Conservation (phyloP, 2,329 filamentous ascomycete genomes). For the Didymella glomerata region DNA sequence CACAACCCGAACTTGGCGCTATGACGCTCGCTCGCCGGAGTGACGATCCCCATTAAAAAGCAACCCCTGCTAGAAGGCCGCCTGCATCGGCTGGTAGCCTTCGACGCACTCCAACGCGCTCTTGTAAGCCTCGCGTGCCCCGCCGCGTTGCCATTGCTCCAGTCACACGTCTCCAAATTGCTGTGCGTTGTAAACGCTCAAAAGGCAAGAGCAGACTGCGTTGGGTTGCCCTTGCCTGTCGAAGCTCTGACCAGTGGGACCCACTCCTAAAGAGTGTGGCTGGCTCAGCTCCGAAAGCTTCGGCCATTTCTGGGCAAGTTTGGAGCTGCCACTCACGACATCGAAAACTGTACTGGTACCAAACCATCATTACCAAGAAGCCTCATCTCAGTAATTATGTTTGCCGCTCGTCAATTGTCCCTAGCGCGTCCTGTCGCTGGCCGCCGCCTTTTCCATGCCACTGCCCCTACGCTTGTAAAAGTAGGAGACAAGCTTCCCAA, state of each 20-base stretch:
- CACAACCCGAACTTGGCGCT: conserved; percentile 17
- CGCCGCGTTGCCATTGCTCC: conserved; percentile 1
- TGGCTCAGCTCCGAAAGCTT: conserved; percentile 14
- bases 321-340: conserved; percentile 20
- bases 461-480: conserved; percentile 70
- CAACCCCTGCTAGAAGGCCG: conserved; percentile 12
- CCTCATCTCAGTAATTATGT: conserved; percentile 27
- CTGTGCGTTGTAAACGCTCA: neutral
- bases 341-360: conserved; percentile 15
- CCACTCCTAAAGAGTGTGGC: conserved; percentile 10
- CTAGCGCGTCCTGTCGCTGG: conserved; percentile 31
- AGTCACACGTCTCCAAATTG: neutral
- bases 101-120: neutral
- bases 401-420: conserved; percentile 37
- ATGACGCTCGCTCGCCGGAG: conserved; percentile 18
- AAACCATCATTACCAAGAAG: conserved; percentile 10
- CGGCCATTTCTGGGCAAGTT: conserved; percentile 14
- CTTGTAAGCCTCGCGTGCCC: conserved; percentile 3
- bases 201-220: conserved; percentile 9
- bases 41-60: conserved; percentile 23
- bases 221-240: conserved; percentile 14
- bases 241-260: conserved; percentile 6
- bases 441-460: conserved; percentile 67
- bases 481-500: conserved; percentile 81
- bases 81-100: conserved; percentile 12